Evolutionary conservation across 2,329 filamentous ascomycete species (phyloP).

Genomic region (Fusarium aywerte): DNA sequence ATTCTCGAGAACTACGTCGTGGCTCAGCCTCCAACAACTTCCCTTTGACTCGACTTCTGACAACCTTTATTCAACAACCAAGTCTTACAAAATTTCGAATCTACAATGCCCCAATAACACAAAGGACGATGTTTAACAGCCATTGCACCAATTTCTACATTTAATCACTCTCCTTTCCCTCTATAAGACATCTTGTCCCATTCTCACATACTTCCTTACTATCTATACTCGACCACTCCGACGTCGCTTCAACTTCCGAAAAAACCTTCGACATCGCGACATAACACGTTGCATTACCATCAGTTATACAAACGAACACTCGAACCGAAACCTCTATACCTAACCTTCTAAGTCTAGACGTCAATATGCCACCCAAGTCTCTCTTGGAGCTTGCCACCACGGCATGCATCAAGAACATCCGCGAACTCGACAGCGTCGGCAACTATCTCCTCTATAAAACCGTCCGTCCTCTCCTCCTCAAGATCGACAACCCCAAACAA

Average conservation of each 20-base stretch:
- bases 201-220: background rate
- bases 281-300: background rate
- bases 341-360: background rate
- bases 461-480: constrained; percentile 74
- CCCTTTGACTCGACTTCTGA: constrained; percentile 5
- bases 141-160: background rate
- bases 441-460: constrained; percentile 72
- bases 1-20: constrained; percentile 26
- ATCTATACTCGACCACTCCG: background rate
- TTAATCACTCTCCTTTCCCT: background rate
- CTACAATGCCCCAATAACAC: constrained; percentile 2
- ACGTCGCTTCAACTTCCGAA: background rate
- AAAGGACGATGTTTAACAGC: background rate
- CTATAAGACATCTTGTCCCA: background rate
- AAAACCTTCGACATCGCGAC: background rate
- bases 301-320: background rate
- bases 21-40: constrained; percentile 16
- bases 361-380: constrained; percentile 57
- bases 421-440: constrained; percentile 74
- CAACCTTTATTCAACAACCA: background rate
- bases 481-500: constrained; percentile 78
- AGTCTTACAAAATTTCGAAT: background rate
- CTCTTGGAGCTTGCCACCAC: constrained; percentile 63
- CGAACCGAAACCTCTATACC: background rate
- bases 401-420: constrained; percentile 64